These are phyloP conservation scores for Trichoderma simmonsii DNA, from an alignment of 2,329 filamentous ascomycete species.

Conservation along the genomic window DNA sequence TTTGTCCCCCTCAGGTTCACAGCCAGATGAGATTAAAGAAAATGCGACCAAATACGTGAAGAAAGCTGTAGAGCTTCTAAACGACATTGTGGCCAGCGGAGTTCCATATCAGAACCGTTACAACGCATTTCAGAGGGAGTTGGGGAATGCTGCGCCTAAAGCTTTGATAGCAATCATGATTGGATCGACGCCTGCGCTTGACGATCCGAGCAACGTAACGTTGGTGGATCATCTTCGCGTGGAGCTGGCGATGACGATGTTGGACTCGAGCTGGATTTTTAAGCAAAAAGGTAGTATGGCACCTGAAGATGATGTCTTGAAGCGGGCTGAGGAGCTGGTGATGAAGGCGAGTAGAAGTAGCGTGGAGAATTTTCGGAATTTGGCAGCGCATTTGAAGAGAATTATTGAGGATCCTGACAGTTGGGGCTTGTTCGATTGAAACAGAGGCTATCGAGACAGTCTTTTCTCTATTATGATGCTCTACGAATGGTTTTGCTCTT, in stretches of 20 bases:
- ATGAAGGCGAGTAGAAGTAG: conserved; percentile 17
- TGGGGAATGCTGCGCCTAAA: not conserved
- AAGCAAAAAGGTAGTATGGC: not conserved
- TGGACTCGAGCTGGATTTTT: not conserved
- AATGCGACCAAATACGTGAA: not conserved
- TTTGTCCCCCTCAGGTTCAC: not conserved
- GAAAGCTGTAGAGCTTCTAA: not conserved
- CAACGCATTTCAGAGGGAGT: not conserved
- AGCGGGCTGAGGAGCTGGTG: conserved; percentile 17
- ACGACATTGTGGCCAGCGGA: not conserved
- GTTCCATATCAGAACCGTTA: not conserved
- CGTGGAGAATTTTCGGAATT: not conserved
- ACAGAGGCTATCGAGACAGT: not conserved
- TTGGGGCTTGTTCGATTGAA: not conserved
- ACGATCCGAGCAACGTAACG: not conserved
- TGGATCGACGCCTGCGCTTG: not conserved
- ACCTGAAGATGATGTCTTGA: not conserved
- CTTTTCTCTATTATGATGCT: not conserved
- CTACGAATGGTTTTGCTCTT: not conserved
- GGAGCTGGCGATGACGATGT: conserved; percentile 20
- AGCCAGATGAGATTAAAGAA: not conserved
- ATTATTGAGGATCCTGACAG: not conserved
- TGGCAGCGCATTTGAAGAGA: not conserved
- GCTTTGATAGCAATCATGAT: not conserved
- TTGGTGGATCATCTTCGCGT: conserved; percentile 24